Conservation (phyloP, 2,329 filamentous ascomycete species). For the Didymella pinodella region DNA sequence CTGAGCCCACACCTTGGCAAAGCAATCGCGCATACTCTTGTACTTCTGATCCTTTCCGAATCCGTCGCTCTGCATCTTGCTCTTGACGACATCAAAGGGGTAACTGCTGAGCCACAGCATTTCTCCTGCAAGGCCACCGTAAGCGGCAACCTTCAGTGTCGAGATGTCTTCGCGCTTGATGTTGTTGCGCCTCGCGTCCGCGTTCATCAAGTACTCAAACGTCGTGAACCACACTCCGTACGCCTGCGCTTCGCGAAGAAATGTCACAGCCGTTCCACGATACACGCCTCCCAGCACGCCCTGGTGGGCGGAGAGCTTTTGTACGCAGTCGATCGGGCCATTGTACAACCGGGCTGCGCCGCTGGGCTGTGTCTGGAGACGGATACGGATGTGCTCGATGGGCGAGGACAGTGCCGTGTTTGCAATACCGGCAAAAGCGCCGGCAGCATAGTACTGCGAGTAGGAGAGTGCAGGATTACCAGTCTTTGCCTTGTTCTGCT, state of each 20-base stretch:
- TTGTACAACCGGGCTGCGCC: constrained; percentile 78
- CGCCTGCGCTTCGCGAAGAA: constrained; percentile 88
- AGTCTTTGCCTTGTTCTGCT: constrained; percentile 64
- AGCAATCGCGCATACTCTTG: constrained; percentile 86
- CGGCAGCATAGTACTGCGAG: constrained; percentile 85
- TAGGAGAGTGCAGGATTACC: constrained; percentile 70
- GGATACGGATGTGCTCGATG: constrained; percentile 96
- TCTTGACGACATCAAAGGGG: constrained; percentile 97
- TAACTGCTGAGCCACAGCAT: constrained; percentile 93
- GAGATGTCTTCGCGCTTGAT: constrained; percentile 80
- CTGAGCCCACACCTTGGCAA: constrained; percentile 77
- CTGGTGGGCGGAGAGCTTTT: constrained; percentile 75
- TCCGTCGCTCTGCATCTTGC: constrained; percentile 98
- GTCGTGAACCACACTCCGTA: constrained; percentile 96
- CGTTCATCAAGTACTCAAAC: constrained; percentile 97
- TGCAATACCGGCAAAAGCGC: constrained; percentile 89
- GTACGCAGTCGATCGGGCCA: constrained; percentile 89
- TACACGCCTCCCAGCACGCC: constrained; percentile 79
- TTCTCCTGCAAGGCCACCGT: constrained; percentile 93
- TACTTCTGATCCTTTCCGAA: constrained; percentile 78
- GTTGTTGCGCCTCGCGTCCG: constrained; percentile 79
- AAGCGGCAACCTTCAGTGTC: constrained; percentile 85
- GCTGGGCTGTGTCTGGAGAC: constrained; percentile 95
- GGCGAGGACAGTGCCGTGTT: constrained; percentile 89
- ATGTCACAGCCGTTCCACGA: constrained; percentile 84